A percentile compares a stretch with the other conserved stretches of the same genome.
Conservation (phyloP, 345 rosid genomes). For the Eutrema heterophyllum region DNA sequence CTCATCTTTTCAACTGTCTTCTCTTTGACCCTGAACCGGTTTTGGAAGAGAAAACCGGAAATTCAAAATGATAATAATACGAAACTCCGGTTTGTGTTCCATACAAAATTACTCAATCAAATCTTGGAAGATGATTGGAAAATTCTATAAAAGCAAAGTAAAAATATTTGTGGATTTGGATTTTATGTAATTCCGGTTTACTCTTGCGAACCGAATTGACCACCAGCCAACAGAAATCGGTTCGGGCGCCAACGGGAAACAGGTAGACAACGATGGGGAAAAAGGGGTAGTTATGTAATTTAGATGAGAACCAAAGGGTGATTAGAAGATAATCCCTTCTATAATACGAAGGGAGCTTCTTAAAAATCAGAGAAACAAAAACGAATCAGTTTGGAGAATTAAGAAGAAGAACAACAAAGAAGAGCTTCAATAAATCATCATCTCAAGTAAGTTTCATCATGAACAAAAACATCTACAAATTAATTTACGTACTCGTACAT, state of each 20-base stretch:
- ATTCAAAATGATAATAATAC: neutral
- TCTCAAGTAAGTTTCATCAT: constrained; percentile 21
- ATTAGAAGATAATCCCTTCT: constrained; percentile 7
- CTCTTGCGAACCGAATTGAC: neutral
- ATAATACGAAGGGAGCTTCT: constrained; percentile 14
- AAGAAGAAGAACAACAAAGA: constrained; percentile 10
- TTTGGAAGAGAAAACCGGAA: neutral
- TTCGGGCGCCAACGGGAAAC: constrained; percentile 22
- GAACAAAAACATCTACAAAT: neutral
- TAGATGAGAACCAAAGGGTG: neutral
- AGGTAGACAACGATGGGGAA: neutral
- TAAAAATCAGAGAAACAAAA: constrained; percentile 7
- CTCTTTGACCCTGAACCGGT: neutral
- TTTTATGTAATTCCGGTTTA: neutral
- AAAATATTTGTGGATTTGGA: neutral
- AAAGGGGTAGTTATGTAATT: constrained; percentile 23
- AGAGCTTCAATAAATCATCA: constrained; percentile 7
- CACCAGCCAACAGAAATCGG: constrained; percentile 2
- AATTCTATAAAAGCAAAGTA: neutral
- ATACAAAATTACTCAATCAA: neutral
- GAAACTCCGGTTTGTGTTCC: neutral
- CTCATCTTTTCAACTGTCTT: neutral
- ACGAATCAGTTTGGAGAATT: neutral
- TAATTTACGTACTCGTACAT: neutral
- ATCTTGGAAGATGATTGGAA: neutral